A percentile compares a stretch with the other conserved stretches of the same genome.
These are phyloP conservation scores for Uncinocarpus reesii DNA, from an alignment of 2,329 filamentous ascomycete genomes.

Conservation along the genomic window DNA sequence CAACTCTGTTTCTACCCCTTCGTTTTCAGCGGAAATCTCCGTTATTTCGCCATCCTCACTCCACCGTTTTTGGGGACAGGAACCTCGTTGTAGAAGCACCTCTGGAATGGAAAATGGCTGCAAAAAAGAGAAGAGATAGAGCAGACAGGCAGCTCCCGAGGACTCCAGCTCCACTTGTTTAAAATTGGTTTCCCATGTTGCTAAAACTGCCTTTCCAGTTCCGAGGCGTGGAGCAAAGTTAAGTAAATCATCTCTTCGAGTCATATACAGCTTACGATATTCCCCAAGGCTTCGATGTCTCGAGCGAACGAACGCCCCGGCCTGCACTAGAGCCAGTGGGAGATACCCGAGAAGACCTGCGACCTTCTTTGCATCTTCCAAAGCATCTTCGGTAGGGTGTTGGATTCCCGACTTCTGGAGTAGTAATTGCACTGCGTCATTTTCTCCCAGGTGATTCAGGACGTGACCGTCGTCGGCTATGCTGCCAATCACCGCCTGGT, in stretches of 20 bases:
- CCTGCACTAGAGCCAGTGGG: conserved; percentile 16
- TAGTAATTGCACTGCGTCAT: conserved; percentile 14
- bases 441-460: conserved; percentile 3
- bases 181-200: conserved; percentile 17
- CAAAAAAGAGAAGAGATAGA: conserved; percentile 15
- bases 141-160: conserved; percentile 2
- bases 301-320: conserved; percentile 16
- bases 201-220: conserved; percentile 15
- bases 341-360: conserved; percentile 13
- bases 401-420: conserved; percentile 13
- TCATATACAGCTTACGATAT: conserved; percentile 13
- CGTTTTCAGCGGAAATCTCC: conserved; percentile 11
- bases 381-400: conserved; percentile 7
- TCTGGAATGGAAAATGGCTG: conserved; percentile 14
- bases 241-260: conserved; percentile 11
- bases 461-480: conserved; percentile 8
- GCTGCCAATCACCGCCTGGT: conserved; percentile 5
- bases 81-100: conserved; percentile 12
- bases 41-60: conserved; percentile 13
- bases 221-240: background rate
- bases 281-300: conserved; percentile 12
- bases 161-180: conserved; percentile 11
- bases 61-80: conserved; percentile 12
- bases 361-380: conserved; percentile 12
- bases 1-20: conserved; percentile 12